These are phyloP conservation scores for Exophiala alcalophila DNA, from an alignment of 2,329 filamentous ascomycete species.

Conservation along the genomic window DNA sequence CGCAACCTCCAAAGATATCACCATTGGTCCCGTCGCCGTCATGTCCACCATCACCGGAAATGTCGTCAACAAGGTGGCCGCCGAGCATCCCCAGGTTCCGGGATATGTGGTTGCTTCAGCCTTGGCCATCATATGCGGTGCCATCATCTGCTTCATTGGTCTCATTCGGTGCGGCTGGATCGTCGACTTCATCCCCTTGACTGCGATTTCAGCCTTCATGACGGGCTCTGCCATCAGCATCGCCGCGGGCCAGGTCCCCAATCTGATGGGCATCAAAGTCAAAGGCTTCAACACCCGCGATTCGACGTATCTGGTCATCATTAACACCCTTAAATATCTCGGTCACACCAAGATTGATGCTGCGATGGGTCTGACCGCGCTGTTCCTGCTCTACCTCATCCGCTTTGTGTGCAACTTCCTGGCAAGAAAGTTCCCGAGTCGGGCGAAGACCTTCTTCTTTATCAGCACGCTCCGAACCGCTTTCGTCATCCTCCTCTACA, in stretches of 20 bases:
- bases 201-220: slow-evolving; percentile 92
- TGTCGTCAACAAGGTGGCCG: slow-evolving; percentile 65
- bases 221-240: slow-evolving; percentile 93
- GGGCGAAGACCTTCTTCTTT: slow-evolving; percentile 80
- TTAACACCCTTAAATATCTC: slow-evolving; percentile 75
- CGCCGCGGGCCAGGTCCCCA: slow-evolving; percentile 75
- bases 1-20: slow-evolving; percentile 97
- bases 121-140: slow-evolving; percentile 73
- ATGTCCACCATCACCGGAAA: slow-evolving; percentile 88
- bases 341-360: slow-evolving; percentile 69
- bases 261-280: slow-evolving; percentile 74
- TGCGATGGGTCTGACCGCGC: slow-evolving; percentile 79
- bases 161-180: slow-evolving; percentile 81
- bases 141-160: slow-evolving; percentile 74
- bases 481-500: slow-evolving; percentile 89
- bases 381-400: slow-evolving; percentile 73
- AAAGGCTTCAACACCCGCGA: slow-evolving; percentile 68
- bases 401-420: slow-evolving; percentile 62
- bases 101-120: slow-evolving; percentile 71
- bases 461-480: slow-evolving; percentile 83
- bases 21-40: slow-evolving; percentile 92
- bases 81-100: slow-evolving; percentile 54
- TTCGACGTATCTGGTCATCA: slow-evolving; percentile 76
- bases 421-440: slow-evolving; percentile 66
- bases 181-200: slow-evolving; percentile 87